Evolutionary conservation across 1,139 yeast genomes (phyloP), one percentile per base, ranked within the genome.

Genomic region (Diutina rugosa): DNA sequence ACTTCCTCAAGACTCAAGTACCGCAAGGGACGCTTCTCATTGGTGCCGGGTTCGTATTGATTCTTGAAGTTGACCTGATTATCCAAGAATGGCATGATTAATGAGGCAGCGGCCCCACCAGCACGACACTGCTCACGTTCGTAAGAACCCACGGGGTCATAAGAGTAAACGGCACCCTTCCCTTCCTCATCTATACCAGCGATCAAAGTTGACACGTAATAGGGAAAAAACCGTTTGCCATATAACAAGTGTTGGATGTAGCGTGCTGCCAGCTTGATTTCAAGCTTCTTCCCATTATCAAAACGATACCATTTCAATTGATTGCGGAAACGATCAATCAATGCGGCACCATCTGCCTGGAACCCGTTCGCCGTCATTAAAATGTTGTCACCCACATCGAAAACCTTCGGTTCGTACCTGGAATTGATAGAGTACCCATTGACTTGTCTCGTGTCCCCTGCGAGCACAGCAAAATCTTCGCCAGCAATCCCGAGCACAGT

Each of bases 121-220:
- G 98, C 98, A 66, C 97, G 82, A 72, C 97, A 90, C 68, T 90
- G 96, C 69, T 91, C 97, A 66, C 97, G 83, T 73, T 95, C 99
- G 69, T 93, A 95, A 1, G 97, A 89, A 6, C 99, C 99, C 58
- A 93, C 97, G 1, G 99, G 99, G 68, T 93, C 99, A 69, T 90
- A 93, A 6, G 98, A 90, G 70, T 88, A 93, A 47, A 93, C 90
- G 2, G 97, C 93, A 55, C 99, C 99, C 64, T 84, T 85, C 16
- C 98, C 98, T 62, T 90, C 90, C 58, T 88, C 96, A 67, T 91
- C 98, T 61, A 93, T 77, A 10, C 99, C 99, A 2, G 97, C 97
- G 65, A 93, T 79, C 65, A 95, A 85, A 3, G 99, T 93, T 67
- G 90, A 90, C 48, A 90, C 97, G 68, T 95, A 93, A 76, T 89